Percentiles rank a stretch among this genome's conserved stretches.
These are phyloP conservation scores for Sambucus nigra DNA, from an alignment of 129 eudicot species.

Conservation along the genomic window DNA sequence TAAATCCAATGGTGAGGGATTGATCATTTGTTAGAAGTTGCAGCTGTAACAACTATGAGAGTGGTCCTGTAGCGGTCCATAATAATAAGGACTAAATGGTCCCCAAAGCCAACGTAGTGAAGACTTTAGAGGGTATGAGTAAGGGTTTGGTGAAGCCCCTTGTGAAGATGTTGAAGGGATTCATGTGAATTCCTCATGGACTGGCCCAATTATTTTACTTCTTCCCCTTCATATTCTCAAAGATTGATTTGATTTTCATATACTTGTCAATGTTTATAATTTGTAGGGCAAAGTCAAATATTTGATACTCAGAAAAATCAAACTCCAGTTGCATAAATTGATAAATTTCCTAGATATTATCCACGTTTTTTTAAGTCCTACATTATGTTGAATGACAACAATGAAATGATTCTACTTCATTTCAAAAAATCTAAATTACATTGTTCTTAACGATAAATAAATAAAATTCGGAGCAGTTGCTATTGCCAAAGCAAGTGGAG, in stretches of 20 bases:
- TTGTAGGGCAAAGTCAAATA: neutral
- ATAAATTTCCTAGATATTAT: neutral
- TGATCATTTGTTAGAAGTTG: neutral
- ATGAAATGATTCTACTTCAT: too few species aligned
- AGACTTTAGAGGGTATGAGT: neutral
- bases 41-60: neutral
- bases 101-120: neutral
- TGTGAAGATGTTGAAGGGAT: neutral
- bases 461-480: too few species aligned
- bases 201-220: neutral
- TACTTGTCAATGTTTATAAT: neutral
- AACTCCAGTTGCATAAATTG: neutral
- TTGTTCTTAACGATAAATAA: too few species aligned
- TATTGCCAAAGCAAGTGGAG: too few species aligned
- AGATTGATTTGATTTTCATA: neutral
- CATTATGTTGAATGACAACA: too few species aligned
- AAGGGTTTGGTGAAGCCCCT: too few species aligned
- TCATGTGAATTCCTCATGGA: conserved; percentile 16
- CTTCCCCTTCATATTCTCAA: too few species aligned
- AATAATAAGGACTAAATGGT: conserved; percentile 1
- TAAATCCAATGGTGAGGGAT: neutral
- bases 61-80: conserved; percentile 16
- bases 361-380: too few species aligned
- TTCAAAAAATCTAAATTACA: too few species aligned
- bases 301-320: neutral